A percentile compares a stretch with the other conserved stretches of the same genome.
Conservation (phyloP, 441 rosid species). For the Daphne laureola region DNA sequence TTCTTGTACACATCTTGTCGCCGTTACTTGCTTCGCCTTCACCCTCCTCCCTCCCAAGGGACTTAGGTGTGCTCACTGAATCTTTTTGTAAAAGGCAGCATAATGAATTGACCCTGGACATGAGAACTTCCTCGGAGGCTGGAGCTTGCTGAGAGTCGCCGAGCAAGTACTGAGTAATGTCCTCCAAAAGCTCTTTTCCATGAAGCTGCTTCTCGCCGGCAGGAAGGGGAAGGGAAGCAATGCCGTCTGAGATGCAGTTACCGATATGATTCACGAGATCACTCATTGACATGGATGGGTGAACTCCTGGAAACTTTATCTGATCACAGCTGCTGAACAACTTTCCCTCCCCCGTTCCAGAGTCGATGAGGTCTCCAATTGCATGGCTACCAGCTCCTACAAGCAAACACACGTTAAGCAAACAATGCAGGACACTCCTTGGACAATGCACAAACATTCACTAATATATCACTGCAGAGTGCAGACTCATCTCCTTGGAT, state of each 20-base stretch:
- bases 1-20: too few species aligned
- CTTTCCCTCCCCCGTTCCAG: slow-evolving; percentile 7
- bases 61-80: slow-evolving; percentile 17
- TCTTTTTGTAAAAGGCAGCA: slow-evolving; percentile 44
- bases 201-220: slow-evolving; percentile 12
- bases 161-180: slow-evolving; percentile 37
- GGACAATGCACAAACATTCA: not conserved
- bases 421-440: not conserved
- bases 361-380: slow-evolving; percentile 20
- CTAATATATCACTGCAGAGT: not conserved
- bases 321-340: slow-evolving; percentile 20
- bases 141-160: slow-evolving; percentile 27
- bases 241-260: slow-evolving; percentile 32
- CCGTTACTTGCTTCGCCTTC: slow-evolving; percentile 7
- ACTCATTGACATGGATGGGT: slow-evolving; percentile 36
- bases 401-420: not conserved
- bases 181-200: slow-evolving; percentile 25
- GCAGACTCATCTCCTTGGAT: too few species aligned
- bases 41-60: slow-evolving; percentile 12
- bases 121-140: slow-evolving; percentile 30
- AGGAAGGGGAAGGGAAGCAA: slow-evolving; percentile 15
- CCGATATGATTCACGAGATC: slow-evolving; percentile 41
- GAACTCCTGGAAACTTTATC: slow-evolving; percentile 31
- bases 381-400: slow-evolving; percentile 24
- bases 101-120: slow-evolving; percentile 47